phyloP scores from a whole-genome alignment of 331 rosid genomes.

The Quercus tomentella region DNA sequence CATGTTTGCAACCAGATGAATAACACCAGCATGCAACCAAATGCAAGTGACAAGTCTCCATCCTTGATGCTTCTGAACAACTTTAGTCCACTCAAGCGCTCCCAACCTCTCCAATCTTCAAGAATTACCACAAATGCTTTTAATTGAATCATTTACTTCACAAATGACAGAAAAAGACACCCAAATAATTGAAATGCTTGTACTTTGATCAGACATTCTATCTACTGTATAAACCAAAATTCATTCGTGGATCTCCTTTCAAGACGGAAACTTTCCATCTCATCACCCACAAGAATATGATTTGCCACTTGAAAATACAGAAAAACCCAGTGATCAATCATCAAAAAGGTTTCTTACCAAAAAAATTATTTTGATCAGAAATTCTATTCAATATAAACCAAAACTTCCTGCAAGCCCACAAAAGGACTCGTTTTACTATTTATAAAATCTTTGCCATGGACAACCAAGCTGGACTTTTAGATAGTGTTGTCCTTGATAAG shows the following conservation, averaged over 20 bases:
- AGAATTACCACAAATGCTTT: slow-evolving; percentile 3
- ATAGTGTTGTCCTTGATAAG: not conserved
- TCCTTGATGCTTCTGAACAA: slow-evolving; percentile 58
- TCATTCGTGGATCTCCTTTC: too few relatives aligned
- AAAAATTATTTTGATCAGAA: not conserved
- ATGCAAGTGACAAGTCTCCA: slow-evolving; percentile 84
- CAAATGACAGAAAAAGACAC: not conserved
- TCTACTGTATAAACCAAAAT: too few relatives aligned
- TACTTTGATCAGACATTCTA: not conserved
- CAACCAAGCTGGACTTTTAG: not conserved
- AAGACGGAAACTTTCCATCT: too few relatives aligned
- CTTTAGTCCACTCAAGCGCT: slow-evolving; percentile 50
- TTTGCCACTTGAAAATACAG: too few relatives aligned
- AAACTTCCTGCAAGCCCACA: not conserved
- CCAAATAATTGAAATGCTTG: not conserved
- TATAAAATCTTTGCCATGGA: not conserved
- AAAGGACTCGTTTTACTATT: too few relatives aligned
- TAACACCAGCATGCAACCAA: slow-evolving; percentile 87
- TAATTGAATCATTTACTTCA: not conserved
- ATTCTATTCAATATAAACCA: not conserved
- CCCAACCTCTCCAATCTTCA: slow-evolving; percentile 74
- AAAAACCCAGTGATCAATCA: not conserved
- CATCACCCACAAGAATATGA: too few relatives aligned
- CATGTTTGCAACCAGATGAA: slow-evolving; percentile 78
- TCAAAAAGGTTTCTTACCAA: not conserved